phyloP scores from a whole-genome alignment of 306 rosid genomes.

The Lupinus albus region DNA sequence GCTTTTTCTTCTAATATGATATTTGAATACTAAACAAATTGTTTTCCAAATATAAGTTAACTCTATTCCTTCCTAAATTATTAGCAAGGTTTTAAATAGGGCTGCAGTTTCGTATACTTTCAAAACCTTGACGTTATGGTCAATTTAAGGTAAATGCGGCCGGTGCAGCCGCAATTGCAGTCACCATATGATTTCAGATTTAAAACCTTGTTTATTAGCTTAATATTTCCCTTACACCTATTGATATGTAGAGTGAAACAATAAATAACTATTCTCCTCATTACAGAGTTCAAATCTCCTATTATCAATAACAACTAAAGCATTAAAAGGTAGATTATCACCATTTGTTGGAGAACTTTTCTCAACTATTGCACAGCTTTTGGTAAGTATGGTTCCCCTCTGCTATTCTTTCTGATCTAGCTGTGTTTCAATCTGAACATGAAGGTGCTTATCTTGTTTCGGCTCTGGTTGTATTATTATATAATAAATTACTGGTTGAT shows the following conservation, averaged over 20 bases:
- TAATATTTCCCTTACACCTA: constrained; percentile 8
- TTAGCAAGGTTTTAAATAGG: too few species aligned
- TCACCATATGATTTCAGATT: too few species aligned
- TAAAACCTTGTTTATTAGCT: too few species aligned
- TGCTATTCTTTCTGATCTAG: not conserved
- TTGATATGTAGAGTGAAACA: not conserved
- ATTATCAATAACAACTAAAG: not conserved
- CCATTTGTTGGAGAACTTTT: constrained; percentile 10
- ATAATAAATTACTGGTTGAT: too few species aligned
- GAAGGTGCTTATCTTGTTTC: not conserved
- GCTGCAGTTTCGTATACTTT: too few species aligned
- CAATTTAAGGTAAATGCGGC: too few species aligned
- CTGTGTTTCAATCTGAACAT: not conserved
- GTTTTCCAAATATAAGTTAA: not conserved
- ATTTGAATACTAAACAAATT: not conserved
- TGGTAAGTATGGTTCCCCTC: constrained; percentile 28
- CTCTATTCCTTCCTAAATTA: too few species aligned
- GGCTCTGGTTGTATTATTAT: too few species aligned
- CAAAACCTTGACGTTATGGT: too few species aligned
- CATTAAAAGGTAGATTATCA: not conserved
- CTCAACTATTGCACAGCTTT: constrained; percentile 11
- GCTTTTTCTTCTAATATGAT: not conserved
- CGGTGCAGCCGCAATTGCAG: too few species aligned
- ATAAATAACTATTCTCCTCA: not conserved
- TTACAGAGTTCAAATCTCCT: constrained; percentile 19